Base-by-base conservation (phyloP, 306 rosid genomes). In the Dicorynia guianensis region DNA sequence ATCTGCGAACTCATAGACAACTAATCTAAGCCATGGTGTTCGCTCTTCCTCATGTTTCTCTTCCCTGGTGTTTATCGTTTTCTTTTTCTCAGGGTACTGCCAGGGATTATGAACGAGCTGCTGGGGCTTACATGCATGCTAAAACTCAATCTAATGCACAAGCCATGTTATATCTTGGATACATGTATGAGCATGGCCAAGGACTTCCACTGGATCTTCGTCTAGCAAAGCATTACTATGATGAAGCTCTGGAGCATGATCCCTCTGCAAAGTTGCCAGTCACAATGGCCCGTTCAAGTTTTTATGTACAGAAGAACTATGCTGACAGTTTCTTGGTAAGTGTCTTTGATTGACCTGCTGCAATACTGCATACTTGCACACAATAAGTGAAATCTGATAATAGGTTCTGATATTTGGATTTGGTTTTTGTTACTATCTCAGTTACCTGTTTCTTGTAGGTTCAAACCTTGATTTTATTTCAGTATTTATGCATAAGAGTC, bases 81-180 rank as follows among this genome's bases (percentile, higher is more conserved):
- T 74, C 72, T 46, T 39, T 74, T 63, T 80, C 78, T 63, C 53
- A 96, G 98, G 99, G 99, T 52, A 96, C 93, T 44, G 85, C 82
- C 70, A 87, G 91, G 77, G 99, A 96, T 81, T 96, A 83, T 56
- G 98, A 92, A 15, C 96, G 97, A 30, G 99, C 97, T 30, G 98
- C 98, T 11, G 97, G 90, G 84, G 99, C 99, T 43, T 92, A 96
- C 83, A 82, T 84, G 93, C 99, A 90, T 88, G 99, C 99, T 67
- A 92, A 84, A 83, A 85, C 96, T 3, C 98, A 90, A 80, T 76
- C 85, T 66, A 96, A 92, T 69, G 96, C 99, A 42, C 98, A 95
- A 84, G 97, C 99, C 58, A 95, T 95, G 99, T 95, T 95, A 80
- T 92, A 95, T 77, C 98, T 95, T 69, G 99, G 99, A 30, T 92